Conservation (phyloP, 1,139 yeast genomes). For the Nakaseomyces delphensis region DNA sequence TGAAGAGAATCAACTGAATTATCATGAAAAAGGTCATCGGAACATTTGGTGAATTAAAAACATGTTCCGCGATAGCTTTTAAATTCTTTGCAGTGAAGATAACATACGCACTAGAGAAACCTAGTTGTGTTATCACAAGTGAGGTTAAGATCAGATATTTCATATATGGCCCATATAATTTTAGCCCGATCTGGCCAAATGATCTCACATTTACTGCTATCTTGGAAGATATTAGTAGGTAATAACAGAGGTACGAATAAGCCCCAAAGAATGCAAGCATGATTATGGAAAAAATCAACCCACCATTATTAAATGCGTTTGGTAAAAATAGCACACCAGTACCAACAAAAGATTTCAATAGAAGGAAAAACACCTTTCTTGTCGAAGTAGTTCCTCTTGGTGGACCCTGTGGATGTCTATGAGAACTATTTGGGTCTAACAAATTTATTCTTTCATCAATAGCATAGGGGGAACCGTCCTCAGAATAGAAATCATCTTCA, state of each 20-base stretch:
- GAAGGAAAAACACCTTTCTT: constrained; percentile 53
- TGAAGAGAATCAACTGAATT: constrained; percentile 48
- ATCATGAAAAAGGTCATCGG: constrained; percentile 39
- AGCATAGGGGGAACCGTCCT: constrained; percentile 36
- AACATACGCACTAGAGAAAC: constrained; percentile 70
- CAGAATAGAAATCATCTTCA: constrained; percentile 56
- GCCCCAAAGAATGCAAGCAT: constrained; percentile 51
- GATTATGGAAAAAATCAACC: constrained; percentile 48
- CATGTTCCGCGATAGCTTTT: constrained; percentile 47
- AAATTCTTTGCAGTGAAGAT: constrained; percentile 65
- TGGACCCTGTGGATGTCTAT: constrained; percentile 14
- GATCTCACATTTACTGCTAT: constrained; percentile 51
- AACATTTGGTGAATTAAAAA: constrained; percentile 34
- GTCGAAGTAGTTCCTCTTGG: constrained; percentile 57
- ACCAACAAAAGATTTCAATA: constrained; percentile 67
- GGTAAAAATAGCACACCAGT: constrained; percentile 74
- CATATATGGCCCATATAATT: constrained; percentile 53
- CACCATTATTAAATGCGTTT: constrained; percentile 66
- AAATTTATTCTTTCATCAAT: constrained; percentile 8
- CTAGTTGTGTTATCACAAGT: constrained; percentile 60
- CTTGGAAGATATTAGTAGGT: constrained; percentile 51
- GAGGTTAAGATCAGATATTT: constrained; percentile 52
- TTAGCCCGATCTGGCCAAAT: constrained; percentile 65
- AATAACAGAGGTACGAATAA: constrained; percentile 63
- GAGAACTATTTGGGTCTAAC: constrained; percentile 10